These are phyloP conservation scores for Penicillium hesseltinei DNA, from an alignment of 2,329 filamentous ascomycete species.

Conservation along the genomic window DNA sequence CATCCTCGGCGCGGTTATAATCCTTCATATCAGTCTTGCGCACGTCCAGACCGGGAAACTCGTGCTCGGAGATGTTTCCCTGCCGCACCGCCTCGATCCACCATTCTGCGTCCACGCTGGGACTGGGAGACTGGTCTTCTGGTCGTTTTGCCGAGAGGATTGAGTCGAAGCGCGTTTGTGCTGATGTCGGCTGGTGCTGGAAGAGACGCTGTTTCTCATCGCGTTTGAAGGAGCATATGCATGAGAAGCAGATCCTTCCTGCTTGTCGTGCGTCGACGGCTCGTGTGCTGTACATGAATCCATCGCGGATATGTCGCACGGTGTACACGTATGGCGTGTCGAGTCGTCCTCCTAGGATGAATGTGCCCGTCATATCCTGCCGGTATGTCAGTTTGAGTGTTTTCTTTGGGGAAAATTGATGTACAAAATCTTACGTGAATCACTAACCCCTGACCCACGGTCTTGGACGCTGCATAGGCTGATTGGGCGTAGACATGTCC, in stretches of 20 bases:
- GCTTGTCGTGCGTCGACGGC: conserved; percentile 53
- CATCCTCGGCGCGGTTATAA: conserved; percentile 42
- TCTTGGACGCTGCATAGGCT: conserved; percentile 56
- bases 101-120: conserved; percentile 38
- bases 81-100: conserved; percentile 31
- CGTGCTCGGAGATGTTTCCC: conserved; percentile 28
- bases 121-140: conserved; percentile 36
- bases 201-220: conserved; percentile 34
- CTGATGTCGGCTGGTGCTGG: conserved; percentile 31
- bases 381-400: neutral
- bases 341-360: conserved; percentile 49
- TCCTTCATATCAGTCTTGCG: conserved; percentile 54
- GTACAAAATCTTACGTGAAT: conserved; percentile 48
- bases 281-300: conserved; percentile 53
- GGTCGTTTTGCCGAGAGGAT: conserved; percentile 32
- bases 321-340: conserved; percentile 52
- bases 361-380: conserved; percentile 54
- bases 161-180: conserved; percentile 30
- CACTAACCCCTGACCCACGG: conserved; percentile 50
- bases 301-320: conserved; percentile 52
- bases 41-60: conserved; percentile 47
- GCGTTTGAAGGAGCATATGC: conserved; percentile 53
- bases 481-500: conserved; percentile 59
- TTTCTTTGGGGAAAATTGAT: neutral
- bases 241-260: conserved; percentile 52